Evolutionary conservation across 306 rosid genomes (phyloP), one percentile per base, ranked within the genome.

Genomic region (Malus sylvestris): DNA sequence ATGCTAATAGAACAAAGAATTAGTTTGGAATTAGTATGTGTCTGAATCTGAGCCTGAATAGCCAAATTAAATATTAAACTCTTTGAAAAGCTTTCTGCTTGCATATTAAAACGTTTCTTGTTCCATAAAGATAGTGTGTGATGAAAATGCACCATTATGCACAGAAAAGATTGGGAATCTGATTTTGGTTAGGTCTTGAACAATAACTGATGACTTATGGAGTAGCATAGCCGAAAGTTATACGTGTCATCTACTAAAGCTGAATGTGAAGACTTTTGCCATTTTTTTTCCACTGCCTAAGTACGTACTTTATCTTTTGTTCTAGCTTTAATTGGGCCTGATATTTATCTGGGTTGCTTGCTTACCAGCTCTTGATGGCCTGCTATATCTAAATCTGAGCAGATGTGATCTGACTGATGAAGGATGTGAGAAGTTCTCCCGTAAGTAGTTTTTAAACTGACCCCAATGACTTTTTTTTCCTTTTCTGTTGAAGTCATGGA

Each of bases 331-430:
- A 18, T 73, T 80, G 80, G 72, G 60, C 70, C 52, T 81, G 80
- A 80, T 80, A 68, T 76, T 74, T 75, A 52, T 69, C 58, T 6
- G 4, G 19, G 19, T 63, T 72, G 63, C 27, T 72, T 78, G 78
- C 77, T 53, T 83, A 77, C 81, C 96, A 95, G 97, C 85, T 72
- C 91, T 87, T 81, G 86, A 89, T 61, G 76, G 83, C 9, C 83
- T 95, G 55, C 83, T 79, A 66, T 90, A 82, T 85, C 87, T 95
- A 89, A 95, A 95, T 86, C 92, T 95, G 58, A 90, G 87, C 78
- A 85, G 98, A 85, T 95, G 96, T 58, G 77, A 70, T 58, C 72
- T 95, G 78, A 65, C 96, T 61, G 89, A 87, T 68, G 76, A 77
- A 58, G 93, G 98, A 35, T 90, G 96, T 53, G 88, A 89, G 72